Percentiles rank a stretch among this genome's conserved stretches.
Conservation (phyloP, 139 green algal genomes). For the Volvox reticuliferus region DNA sequence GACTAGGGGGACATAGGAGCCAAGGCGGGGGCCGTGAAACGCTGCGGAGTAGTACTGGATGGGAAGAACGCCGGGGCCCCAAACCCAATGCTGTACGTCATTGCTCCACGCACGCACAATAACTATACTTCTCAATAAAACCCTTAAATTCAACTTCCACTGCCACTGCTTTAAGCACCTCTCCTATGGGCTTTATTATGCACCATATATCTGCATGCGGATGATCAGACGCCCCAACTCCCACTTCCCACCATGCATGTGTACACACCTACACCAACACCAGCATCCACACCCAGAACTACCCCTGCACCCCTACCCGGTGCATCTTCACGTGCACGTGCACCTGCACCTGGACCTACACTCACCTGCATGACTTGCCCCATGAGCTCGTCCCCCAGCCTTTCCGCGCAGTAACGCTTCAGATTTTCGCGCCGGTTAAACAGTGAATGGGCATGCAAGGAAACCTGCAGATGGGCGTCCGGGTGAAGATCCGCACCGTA, state of each 20-base stretch:
- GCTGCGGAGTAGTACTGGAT: not conserved
- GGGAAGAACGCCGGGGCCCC: too few relatives aligned
- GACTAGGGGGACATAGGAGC: not conserved
- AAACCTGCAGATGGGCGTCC: not conserved
- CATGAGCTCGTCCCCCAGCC: constrained; percentile 18
- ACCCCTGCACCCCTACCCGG: not conserved
- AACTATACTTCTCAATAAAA: not conserved
- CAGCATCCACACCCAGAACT: not conserved
- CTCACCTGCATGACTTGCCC: constrained; percentile 35
- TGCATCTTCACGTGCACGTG: too few relatives aligned
- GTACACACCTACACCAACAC: too few relatives aligned
- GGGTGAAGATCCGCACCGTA: too few relatives aligned
- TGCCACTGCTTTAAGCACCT: not conserved
- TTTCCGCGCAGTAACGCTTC: not conserved
- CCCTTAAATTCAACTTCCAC: not conserved
- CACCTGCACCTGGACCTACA: too few relatives aligned
- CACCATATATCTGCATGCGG: too few relatives aligned
- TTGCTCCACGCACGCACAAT: not conserved
- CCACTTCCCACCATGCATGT: not conserved
- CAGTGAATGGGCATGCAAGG: constrained; percentile 22
- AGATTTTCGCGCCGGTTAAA: constrained; percentile 16
- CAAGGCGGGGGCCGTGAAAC: not conserved
- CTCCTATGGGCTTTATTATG: too few relatives aligned
- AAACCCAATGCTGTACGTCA: not conserved
- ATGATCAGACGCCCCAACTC: not conserved